These are phyloP conservation scores for Scheffersomyces stambukii DNA, from an alignment of 1,139 yeast species.

Conservation along the genomic window DNA sequence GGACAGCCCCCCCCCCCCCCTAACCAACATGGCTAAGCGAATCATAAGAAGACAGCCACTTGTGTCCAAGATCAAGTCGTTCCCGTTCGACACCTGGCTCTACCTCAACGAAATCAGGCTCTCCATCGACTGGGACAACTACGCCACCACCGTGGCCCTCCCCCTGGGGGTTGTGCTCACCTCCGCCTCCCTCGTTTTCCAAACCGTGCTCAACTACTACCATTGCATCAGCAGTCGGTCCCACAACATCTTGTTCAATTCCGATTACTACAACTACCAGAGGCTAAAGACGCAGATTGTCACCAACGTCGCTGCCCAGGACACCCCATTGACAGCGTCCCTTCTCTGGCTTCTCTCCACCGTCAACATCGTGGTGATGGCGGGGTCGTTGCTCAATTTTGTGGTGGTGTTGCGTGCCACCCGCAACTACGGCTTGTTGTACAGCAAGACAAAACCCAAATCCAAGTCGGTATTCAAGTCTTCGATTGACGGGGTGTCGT, in stretches of 20 bases:
- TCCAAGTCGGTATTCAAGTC: conserved; percentile 31
- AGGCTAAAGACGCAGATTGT: conserved; percentile 18
- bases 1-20: not conserved
- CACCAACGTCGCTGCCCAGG: not conserved
- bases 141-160: conserved; percentile 15
- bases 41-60: conserved; percentile 29
- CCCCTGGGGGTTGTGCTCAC: conserved; percentile 11
- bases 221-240: conserved; percentile 9
- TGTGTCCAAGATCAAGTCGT: conserved; percentile 37
- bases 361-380: conserved; percentile 13
- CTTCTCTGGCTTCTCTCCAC: conserved; percentile 19
- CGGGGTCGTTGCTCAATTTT: conserved; percentile 25
- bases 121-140: conserved; percentile 64
- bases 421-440: conserved; percentile 39
- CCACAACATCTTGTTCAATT: conserved; percentile 11
- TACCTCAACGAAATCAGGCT: conserved; percentile 49
- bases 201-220: conserved; percentile 11
- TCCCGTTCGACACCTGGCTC: conserved; percentile 55
- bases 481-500: conserved; percentile 7
- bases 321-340: conserved; percentile 7
- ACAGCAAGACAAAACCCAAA: conserved; percentile 28
- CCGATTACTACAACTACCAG: conserved; percentile 26
- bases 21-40: conserved; percentile 10
- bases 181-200: conserved; percentile 4
- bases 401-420: conserved; percentile 25